Evolutionary conservation across 2,329 filamentous ascomycete species (phyloP).

Genomic region (Arthrobotrys conoides): DNA sequence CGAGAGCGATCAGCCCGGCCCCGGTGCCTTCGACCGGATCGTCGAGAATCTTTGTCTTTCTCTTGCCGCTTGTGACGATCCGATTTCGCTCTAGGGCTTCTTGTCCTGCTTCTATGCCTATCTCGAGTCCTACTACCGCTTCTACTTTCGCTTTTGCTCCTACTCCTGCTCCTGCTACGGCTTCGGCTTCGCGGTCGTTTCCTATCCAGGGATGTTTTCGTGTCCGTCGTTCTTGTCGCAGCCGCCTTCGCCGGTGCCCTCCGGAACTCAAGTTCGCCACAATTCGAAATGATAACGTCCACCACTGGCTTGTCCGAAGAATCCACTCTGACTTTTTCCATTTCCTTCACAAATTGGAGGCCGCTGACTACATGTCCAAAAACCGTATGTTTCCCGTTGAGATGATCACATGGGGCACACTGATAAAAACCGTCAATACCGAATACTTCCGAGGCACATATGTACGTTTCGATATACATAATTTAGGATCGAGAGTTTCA

Average conservation of each 20-base stretch:
- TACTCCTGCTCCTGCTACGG: constrained; percentile 43
- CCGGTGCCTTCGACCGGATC: constrained; percentile 33
- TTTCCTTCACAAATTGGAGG: constrained; percentile 76
- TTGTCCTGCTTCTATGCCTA: constrained; percentile 28
- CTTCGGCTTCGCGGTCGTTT: constrained; percentile 61
- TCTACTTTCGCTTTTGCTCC: constrained; percentile 17
- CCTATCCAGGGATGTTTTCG: constrained; percentile 54
- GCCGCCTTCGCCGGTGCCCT: constrained; percentile 34
- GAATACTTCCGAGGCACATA: constrained; percentile 2
- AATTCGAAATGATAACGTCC: constrained; percentile 62
- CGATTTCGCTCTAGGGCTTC: constrained; percentile 22
- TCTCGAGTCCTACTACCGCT: constrained; percentile 22
- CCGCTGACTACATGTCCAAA: constrained; percentile 79
- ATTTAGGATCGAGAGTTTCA: constrained; percentile 67
- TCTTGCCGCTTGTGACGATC: constrained; percentile 32
- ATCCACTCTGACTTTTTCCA: constrained; percentile 73
- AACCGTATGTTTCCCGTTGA: constrained; percentile 69
- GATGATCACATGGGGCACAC: constrained; percentile 60
- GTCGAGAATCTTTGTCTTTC: constrained; percentile 33
- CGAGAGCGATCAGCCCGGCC: constrained; percentile 42
- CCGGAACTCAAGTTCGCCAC: constrained; percentile 61
- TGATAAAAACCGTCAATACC: constrained; percentile 36
- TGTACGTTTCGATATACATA: constrained; percentile 67
- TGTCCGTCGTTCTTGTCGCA: constrained; percentile 10
- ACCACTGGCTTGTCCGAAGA: constrained; percentile 65